phyloP scores from a whole-genome alignment of 805 yeast species.

The Blastobotrys muscicola region DNA sequence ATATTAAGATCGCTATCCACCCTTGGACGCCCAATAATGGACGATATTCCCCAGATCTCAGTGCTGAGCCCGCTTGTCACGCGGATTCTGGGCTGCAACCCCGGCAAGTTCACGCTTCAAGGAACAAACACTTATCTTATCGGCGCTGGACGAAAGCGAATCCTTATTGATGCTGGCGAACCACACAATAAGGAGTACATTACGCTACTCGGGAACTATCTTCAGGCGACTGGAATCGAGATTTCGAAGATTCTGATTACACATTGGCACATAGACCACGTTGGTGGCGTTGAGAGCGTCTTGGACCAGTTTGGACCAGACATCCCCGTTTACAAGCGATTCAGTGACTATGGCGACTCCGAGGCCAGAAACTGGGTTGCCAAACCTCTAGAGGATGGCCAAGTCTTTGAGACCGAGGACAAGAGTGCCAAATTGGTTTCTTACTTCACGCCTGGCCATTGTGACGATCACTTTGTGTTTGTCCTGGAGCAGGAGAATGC shows the following conservation, averaged over 20 bases:
- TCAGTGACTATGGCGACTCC: not conserved
- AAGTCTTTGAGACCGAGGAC: conserved; percentile 16
- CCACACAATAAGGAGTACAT: conserved; percentile 23
- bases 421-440: conserved; percentile 23
- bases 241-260: conserved; percentile 24
- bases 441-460: conserved; percentile 30
- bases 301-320: conserved; percentile 1
- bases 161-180: conserved; percentile 30
- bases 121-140: conserved; percentile 33
- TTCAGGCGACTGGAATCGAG: conserved; percentile 16
- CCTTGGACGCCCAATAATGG: not conserved
- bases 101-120: conserved; percentile 30
- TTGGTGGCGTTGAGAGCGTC: conserved; percentile 22
- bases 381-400: conserved; percentile 19
- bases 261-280: conserved; percentile 32
- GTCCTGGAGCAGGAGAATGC: conserved; percentile 27
- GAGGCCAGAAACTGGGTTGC: conserved; percentile 1
- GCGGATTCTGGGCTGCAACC: conserved; percentile 29
- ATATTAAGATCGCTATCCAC: not conserved
- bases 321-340: conserved; percentile 1
- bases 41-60: conserved; percentile 14
- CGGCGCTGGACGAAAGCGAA: conserved; percentile 25
- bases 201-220: conserved; percentile 16
- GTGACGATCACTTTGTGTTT: conserved; percentile 29
- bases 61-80: conserved; percentile 26